Evolutionary conservation across 495 filamentous ascomycete species (phyloP), one percentile per base, ranked within the genome.

Genomic region (Neurospora sp.): DNA sequence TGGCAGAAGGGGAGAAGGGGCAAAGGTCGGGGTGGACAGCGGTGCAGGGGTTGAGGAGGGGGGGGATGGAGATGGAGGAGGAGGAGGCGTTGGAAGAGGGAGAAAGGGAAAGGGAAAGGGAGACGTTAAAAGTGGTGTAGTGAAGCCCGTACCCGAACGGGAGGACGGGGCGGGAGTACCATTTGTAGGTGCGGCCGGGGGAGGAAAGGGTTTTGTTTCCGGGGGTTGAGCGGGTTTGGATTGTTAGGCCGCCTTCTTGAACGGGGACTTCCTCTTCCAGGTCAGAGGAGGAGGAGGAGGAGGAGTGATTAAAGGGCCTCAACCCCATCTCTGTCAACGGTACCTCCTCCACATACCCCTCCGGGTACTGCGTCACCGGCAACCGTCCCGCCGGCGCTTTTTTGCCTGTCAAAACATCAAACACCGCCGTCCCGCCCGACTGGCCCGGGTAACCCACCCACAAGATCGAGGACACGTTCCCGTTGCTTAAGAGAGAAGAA

Each of bases 361-460:
- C 74, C 6, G 83, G 82, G 62, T 85, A 85, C 73, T 84, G 82
- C 9, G 87, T 90, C 37, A 89, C 89, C 0, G 89, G 88, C 2
- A 91, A 79, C 28, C 89, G 85, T 34, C 86, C 89, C 24, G 86
- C 88, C 0, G 88, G 88, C 28, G 86, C 85, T 10, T 79, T 80
- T 6, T 78, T 81, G 11, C 88, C 88, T 28, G 83, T 86, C 11
- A 89, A 24, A 1, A 89, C 76, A 69, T 88, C 83, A 2, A 85
- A 78, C 7, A 89, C 75, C 0, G 84, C 83, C 62, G 84, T 82
- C 10, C 88, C 88, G 69, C 83, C 83, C 40, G 88, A 84, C 71
- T 90, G 83, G 17, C 86, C 88, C 0, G 87, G 87, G 45, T 85
- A 85, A 37, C 86, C 84, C 1, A 82, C 84, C 75, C 82, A 84